Conservation (phyloP, 495 filamentous ascomycete genomes). For the Sporormia fimetaria region DNA sequence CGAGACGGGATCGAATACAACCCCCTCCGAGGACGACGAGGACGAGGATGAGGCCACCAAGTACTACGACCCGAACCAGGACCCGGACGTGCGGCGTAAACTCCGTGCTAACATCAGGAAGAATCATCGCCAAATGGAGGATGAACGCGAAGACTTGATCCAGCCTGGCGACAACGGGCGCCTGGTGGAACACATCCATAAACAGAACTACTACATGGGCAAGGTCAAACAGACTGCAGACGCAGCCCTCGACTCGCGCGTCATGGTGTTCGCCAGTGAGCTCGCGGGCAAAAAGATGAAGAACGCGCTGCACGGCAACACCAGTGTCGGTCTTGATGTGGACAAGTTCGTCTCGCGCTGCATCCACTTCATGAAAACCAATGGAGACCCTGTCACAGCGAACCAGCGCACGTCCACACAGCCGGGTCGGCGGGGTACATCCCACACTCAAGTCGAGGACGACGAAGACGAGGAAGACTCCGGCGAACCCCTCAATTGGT, state of each 20-base stretch:
- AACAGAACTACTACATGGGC: constrained; percentile 51
- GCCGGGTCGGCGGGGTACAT: constrained; percentile 30
- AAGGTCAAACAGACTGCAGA: constrained; percentile 86
- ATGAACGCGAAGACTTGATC: constrained; percentile 37
- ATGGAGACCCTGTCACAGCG: constrained; percentile 25
- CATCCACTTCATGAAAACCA: constrained; percentile 71
- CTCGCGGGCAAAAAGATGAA: constrained; percentile 61
- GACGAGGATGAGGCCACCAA: constrained; percentile 14
- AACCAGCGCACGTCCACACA: constrained; percentile 30
- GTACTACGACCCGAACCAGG: constrained; percentile 83
- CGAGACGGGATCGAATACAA: constrained; percentile 28
- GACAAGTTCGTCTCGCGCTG: constrained; percentile 92
- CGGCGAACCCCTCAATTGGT: constrained; percentile 77
- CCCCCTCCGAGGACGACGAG: constrained; percentile 7
- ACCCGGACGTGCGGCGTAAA: constrained; percentile 60
- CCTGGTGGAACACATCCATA: constrained; percentile 48
- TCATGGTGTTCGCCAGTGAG: constrained; percentile 69
- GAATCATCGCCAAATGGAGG: constrained; percentile 52
- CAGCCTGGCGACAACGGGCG: constrained; percentile 16
- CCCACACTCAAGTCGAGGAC: constrained; percentile 35
- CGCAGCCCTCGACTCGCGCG: constrained; percentile 76
- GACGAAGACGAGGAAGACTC: constrained; percentile 43
- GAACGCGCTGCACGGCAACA: constrained; percentile 57
- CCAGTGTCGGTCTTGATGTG: constrained; percentile 64
- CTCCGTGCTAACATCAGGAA: constrained; percentile 59